Conservation (phyloP, 352 stramenopile species). For the Phytophthora rubi region DNA sequence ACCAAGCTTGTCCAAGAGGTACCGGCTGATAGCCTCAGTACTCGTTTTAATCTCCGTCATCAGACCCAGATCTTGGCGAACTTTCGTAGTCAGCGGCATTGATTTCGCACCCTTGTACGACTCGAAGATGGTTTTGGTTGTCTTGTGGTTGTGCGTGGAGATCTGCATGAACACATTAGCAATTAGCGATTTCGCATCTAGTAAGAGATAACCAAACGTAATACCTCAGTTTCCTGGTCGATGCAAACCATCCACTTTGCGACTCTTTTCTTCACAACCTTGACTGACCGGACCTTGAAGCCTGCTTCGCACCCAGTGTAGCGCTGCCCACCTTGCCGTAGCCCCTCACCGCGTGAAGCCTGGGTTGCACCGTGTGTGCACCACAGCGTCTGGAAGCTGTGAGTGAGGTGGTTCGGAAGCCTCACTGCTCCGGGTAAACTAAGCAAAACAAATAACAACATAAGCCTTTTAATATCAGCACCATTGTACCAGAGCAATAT, state of each 20-base stretch:
- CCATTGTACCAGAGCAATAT: background rate
- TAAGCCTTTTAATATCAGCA: background rate
- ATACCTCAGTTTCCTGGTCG: background rate
- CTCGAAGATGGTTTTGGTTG: background rate
- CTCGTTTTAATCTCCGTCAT: background rate
- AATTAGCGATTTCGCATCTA: background rate
- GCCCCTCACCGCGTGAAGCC: background rate
- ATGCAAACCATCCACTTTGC: background rate
- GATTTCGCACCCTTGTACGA: background rate
- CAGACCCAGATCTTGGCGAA: background rate
- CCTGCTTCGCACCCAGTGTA: background rate
- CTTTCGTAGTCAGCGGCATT: background rate
- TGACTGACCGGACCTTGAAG: background rate
- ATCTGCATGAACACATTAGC: background rate
- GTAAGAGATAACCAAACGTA: background rate
- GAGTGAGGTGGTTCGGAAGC: background rate
- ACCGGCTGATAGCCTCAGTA: background rate
- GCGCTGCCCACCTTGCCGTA: background rate
- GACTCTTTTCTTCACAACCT: background rate
- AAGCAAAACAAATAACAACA: background rate
- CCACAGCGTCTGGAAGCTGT: background rate
- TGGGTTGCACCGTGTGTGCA: background rate
- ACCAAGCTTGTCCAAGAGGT: background rate
- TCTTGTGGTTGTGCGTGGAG: background rate
- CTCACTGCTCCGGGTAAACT: background rate